Conservation (phyloP, 2,329 filamentous ascomycete genomes). For the Calonectria multiphialidica region DNA sequence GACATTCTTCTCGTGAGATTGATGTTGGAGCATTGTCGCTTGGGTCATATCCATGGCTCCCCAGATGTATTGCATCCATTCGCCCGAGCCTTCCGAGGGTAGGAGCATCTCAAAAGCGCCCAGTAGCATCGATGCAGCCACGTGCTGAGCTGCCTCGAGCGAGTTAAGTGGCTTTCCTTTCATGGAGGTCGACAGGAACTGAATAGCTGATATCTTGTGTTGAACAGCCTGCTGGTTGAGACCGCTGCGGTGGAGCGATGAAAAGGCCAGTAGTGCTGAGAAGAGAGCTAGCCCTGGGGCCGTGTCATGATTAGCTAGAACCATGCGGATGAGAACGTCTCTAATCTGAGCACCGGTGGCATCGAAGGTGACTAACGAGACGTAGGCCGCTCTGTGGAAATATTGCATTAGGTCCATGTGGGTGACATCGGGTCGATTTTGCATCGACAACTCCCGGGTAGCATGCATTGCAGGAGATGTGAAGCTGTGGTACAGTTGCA, state of each 20-base stretch:
- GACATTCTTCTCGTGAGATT: not conserved
- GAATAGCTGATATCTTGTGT: constrained; percentile 30
- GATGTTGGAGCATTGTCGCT: constrained; percentile 1
- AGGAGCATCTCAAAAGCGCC: constrained; percentile 31
- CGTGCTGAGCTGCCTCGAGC: constrained; percentile 27
- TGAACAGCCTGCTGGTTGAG: constrained; percentile 14
- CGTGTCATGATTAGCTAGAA: constrained; percentile 10
- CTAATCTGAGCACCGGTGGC: constrained; percentile 12
- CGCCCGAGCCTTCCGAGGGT: constrained; percentile 29
- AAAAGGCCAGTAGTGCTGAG: constrained; percentile 29
- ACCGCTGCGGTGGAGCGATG: constrained; percentile 29
- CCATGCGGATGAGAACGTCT: constrained; percentile 20
- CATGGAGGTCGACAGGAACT: constrained; percentile 14
- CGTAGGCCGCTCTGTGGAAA: constrained; percentile 24
- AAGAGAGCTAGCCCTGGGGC: constrained; percentile 27
- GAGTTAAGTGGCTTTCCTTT: not conserved
- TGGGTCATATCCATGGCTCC: constrained; percentile 33
- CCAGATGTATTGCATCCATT: constrained; percentile 32
- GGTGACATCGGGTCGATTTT: not conserved
- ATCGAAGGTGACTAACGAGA: constrained; percentile 27
- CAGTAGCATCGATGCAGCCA: constrained; percentile 36
- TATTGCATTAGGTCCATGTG: constrained; percentile 27
- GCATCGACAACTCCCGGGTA: not conserved
- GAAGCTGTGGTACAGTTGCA: constrained; percentile 7
- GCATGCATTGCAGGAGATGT: too few species aligned